Percentiles rank a stretch among this genome's conserved stretches.
Evolutionary conservation across 495 filamentous ascomycete genomes (phyloP).

Genomic region (Penicillium lividum): DNA sequence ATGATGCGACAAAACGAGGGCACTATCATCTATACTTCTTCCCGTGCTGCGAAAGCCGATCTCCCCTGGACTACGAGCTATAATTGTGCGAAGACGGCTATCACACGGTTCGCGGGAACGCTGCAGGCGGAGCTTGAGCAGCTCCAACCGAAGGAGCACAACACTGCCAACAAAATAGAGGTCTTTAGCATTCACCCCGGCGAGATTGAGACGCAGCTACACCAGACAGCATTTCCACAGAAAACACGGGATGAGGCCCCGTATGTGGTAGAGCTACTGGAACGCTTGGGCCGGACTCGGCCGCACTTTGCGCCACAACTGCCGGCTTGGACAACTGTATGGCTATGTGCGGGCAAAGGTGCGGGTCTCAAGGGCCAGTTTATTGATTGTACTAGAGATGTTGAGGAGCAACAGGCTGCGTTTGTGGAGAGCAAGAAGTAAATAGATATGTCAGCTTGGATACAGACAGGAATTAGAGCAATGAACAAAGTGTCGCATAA

Average conservation of each 20-base stretch:
- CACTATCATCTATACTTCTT: neutral
- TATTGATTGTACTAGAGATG: neutral
- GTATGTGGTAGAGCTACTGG: neutral
- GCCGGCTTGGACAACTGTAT: neutral
- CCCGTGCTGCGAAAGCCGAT: neutral
- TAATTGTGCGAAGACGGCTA: constrained; percentile 1
- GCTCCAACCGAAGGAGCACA: neutral
- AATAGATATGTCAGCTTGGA: too few species aligned
- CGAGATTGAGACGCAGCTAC: neutral
- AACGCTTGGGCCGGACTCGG: neutral
- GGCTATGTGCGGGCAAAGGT: neutral
- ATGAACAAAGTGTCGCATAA: too few species aligned
- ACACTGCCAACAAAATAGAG: neutral
- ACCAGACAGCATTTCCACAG: neutral
- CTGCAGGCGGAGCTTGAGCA: neutral
- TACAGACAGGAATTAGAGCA: too few species aligned
- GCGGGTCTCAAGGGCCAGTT: neutral
- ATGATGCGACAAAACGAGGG: neutral
- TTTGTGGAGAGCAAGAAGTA: too few species aligned
- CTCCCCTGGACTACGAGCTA: neutral
- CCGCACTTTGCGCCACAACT: neutral
- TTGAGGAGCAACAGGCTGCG: neutral
- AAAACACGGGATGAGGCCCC: neutral
- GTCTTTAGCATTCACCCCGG: neutral
- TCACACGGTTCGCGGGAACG: neutral